These are phyloP conservation scores for Fomitopsis schrenkii DNA, from an alignment of 1,284 basidiomycete genomes.

Conservation along the genomic window DNA sequence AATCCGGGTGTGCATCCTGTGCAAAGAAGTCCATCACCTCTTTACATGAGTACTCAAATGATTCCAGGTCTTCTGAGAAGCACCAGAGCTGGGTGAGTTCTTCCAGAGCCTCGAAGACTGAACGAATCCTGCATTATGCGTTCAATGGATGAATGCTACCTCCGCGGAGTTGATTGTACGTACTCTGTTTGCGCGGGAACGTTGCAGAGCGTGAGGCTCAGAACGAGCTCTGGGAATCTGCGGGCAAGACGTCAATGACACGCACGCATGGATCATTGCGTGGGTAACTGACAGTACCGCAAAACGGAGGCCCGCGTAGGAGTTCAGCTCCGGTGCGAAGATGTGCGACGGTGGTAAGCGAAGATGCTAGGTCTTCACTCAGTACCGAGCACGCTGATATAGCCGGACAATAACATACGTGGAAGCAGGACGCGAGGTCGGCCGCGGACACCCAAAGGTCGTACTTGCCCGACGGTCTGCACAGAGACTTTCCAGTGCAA, in stretches of 20 bases:
- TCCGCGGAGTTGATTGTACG: conserved; percentile 21
- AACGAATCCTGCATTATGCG: conserved; percentile 28
- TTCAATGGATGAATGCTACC: neutral
- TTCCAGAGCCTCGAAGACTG: conserved; percentile 54
- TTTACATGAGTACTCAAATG: conserved; percentile 60
- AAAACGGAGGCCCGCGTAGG: conserved; percentile 47
- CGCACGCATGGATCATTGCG: neutral
- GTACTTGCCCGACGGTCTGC: conserved; percentile 48
- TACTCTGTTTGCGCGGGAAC: conserved; percentile 66
- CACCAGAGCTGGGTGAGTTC: conserved; percentile 63
- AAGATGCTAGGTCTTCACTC: conserved; percentile 39
- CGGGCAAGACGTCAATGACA: neutral
- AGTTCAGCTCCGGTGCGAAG: conserved; percentile 51
- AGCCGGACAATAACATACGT: conserved; percentile 35
- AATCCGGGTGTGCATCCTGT: conserved; percentile 35
- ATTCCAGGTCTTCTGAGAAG: conserved; percentile 60
- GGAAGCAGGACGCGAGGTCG: conserved; percentile 61
- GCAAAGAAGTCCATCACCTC: conserved; percentile 49
- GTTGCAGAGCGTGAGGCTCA: conserved; percentile 66
- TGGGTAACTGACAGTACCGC: conserved; percentile 47
- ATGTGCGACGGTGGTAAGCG: conserved; percentile 65
- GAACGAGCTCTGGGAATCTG: conserved; percentile 69
- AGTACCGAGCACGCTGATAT: neutral
- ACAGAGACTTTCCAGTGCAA: conserved; percentile 56
- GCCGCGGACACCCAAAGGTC: conserved; percentile 76